These are phyloP conservation scores for Trichoderma virens DNA, from an alignment of 495 filamentous ascomycete genomes.

Conservation along the genomic window DNA sequence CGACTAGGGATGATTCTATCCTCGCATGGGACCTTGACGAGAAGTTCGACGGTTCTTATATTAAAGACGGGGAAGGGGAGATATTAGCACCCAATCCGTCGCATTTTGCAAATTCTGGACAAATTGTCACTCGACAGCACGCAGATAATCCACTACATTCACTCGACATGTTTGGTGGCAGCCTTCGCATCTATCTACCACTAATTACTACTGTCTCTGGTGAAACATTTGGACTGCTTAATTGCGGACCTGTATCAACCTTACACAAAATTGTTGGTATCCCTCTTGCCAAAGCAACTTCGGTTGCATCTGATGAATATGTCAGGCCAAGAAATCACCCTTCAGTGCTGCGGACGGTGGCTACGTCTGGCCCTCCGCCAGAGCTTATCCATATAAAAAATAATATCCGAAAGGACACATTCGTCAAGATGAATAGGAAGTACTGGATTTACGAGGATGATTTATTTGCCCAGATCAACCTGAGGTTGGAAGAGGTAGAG, in stretches of 20 bases:
- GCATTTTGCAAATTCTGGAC: not conserved
- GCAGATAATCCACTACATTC: not conserved
- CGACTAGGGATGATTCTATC: not conserved
- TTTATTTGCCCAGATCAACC: not conserved
- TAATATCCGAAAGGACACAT: not conserved
- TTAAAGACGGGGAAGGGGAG: not conserved
- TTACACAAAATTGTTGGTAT: not conserved
- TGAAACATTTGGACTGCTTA: not conserved
- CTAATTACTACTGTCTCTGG: not conserved
- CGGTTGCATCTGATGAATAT: not conserved
- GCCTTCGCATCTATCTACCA: not conserved
- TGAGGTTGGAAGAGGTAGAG: not conserved
- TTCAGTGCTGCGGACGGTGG: not conserved
- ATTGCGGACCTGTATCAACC: not conserved
- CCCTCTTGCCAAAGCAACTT: not conserved
- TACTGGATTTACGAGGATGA: not conserved
- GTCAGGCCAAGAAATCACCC: not conserved
- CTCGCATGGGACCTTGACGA: not conserved
- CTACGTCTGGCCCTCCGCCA: no score
- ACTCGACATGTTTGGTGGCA: slow-evolving; percentile 1
- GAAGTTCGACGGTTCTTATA: no score
- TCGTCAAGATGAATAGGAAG: not conserved
- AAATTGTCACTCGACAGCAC: not conserved
- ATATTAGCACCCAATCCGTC: not conserved
- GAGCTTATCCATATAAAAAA: not conserved